Evolutionary conservation across 805 yeast genomes (phyloP).

Genomic region (Candida loeiensis): DNA sequence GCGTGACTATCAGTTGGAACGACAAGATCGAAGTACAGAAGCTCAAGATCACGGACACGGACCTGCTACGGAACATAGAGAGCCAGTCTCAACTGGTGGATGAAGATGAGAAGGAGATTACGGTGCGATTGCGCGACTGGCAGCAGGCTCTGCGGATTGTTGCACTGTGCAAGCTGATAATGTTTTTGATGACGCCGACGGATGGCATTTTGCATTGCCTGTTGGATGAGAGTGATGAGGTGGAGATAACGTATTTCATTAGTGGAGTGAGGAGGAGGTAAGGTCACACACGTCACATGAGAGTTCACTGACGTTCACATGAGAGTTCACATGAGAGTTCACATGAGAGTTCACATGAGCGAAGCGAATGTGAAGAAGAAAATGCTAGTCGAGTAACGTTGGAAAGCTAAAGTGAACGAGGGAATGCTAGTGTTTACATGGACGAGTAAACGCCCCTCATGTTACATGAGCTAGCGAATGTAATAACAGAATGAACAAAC

Average conservation of each 20-base stretch:
- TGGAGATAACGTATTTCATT: slow-evolving; percentile 63
- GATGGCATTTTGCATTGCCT: slow-evolving; percentile 65
- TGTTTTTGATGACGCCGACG: slow-evolving; percentile 53
- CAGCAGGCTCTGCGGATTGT: slow-evolving; percentile 58
- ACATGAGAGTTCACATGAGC: too few species aligned
- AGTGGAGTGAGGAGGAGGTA: slow-evolving; percentile 24
- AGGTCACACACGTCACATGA: too few species aligned
- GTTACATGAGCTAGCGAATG: too few species aligned
- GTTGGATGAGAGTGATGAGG: slow-evolving; percentile 59
- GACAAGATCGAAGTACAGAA: slow-evolving; percentile 45
- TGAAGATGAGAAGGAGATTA: slow-evolving; percentile 40
- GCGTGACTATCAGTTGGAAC: slow-evolving; percentile 59
- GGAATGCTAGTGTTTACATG: too few species aligned
- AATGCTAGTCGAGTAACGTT: too few species aligned
- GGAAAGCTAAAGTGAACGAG: too few species aligned
- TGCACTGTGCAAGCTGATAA: slow-evolving; percentile 57
- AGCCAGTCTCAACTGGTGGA: slow-evolving; percentile 12
- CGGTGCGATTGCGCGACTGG: slow-evolving; percentile 64
- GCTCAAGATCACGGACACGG: slow-evolving; percentile 23
- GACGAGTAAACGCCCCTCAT: too few species aligned
- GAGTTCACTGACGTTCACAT: too few species aligned
- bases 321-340: too few species aligned
- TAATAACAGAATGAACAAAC: too few species aligned
- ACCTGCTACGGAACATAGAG: slow-evolving; percentile 17
- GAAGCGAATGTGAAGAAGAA: too few species aligned